phyloP scores from a whole-genome alignment of 2,329 filamentous ascomycete genomes.

The Cytospora schulzeri region DNA sequence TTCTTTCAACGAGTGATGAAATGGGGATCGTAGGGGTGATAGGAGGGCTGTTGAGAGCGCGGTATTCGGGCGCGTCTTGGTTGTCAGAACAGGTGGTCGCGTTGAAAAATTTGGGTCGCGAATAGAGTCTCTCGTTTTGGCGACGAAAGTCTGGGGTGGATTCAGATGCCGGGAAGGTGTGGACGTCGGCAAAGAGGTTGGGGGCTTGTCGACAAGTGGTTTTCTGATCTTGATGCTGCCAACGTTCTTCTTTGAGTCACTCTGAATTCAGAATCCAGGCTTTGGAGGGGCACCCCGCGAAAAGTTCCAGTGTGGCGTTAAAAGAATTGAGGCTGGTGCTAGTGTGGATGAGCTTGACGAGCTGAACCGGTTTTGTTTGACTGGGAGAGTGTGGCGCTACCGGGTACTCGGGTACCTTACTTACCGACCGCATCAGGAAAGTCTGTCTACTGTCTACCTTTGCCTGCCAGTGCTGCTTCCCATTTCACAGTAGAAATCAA shows the following conservation, averaged over 20 bases:
- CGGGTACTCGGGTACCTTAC: no score
- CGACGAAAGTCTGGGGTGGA: neutral
- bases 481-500: no score
- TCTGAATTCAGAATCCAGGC: slow-evolving; percentile 16
- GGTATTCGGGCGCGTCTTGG: slow-evolving; percentile 12
- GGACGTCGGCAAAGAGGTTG: neutral
- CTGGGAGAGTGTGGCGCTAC: neutral
- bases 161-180: neutral
- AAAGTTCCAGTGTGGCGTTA: slow-evolving; percentile 11
- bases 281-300: slow-evolving; percentile 26
- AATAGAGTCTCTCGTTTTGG: neutral
- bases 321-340: neutral
- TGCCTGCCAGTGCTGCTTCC: no score
- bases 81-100: neutral
- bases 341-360: neutral
- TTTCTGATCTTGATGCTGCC: neutral
- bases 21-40: slow-evolving; percentile 20
- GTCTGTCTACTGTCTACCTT: neutral
- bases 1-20: slow-evolving; percentile 19
- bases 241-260: slow-evolving; percentile 25
- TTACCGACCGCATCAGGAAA: neutral
- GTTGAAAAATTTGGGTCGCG: neutral
- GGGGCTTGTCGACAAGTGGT: slow-evolving; percentile 4
- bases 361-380: no score
- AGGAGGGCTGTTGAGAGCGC: neutral